Conservation (phyloP, 176 grass and related monocot species). For the Alopecurus myosuroides region DNA sequence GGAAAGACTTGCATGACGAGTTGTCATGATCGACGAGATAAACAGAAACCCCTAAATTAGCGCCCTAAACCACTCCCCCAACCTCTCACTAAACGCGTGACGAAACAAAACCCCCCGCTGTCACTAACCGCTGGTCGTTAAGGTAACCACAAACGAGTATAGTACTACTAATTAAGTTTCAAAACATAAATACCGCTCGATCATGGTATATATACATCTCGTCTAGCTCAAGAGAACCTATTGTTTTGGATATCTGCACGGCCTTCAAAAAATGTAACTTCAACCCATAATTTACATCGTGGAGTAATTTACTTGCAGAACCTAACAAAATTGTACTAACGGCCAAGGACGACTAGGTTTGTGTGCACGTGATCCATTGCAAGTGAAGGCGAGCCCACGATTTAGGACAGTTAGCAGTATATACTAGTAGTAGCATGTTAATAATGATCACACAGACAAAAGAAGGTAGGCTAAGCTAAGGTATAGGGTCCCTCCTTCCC, state of each 20-base stretch:
- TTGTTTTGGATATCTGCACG: too few species aligned
- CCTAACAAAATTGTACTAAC: not conserved
- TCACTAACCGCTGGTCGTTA: not conserved
- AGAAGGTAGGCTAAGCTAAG: not conserved
- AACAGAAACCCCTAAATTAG: not conserved
- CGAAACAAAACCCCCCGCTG: not conserved
- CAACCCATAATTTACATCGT: not conserved
- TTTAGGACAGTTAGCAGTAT: not conserved
- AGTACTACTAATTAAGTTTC: not conserved
- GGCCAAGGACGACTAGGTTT: not conserved
- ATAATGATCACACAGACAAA: not conserved
- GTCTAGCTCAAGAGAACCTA: too few species aligned
- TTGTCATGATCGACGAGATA: not conserved
- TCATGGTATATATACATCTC: not conserved
- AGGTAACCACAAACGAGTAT: not conserved
- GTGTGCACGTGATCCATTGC: not conserved
- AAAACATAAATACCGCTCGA: not conserved
- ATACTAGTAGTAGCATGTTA: too few species aligned
- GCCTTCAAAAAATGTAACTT: not conserved
- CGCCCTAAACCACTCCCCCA: conserved; percentile 17
- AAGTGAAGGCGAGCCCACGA: not conserved
- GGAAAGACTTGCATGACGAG: not conserved
- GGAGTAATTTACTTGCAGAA: not conserved
- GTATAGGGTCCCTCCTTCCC: not conserved
- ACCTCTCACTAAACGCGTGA: conserved; percentile 20